Conservation (phyloP, 2,329 filamentous ascomycete species). For the Alternaria sp. region DNA sequence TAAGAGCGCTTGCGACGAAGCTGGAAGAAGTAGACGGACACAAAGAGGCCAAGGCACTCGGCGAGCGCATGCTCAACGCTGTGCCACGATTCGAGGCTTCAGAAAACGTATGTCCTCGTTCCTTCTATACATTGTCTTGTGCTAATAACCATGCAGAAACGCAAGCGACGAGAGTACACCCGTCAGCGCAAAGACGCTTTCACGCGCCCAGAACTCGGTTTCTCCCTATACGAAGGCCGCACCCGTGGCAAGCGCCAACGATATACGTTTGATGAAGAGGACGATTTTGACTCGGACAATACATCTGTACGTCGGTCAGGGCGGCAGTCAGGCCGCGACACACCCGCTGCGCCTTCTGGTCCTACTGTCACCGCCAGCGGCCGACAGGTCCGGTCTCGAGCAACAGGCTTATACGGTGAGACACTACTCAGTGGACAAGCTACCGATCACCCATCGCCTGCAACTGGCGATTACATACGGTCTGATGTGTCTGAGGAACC, state of each 20-base stretch:
- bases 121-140: background rate
- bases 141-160: constrained; percentile 68
- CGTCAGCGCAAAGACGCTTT: constrained; percentile 86
- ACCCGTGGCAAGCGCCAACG: constrained; percentile 95
- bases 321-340: constrained; percentile 74
- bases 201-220: constrained; percentile 83
- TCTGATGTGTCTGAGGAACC: constrained; percentile 56
- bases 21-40: constrained; percentile 79
- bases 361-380: constrained; percentile 82
- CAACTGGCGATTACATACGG: constrained; percentile 52
- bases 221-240: constrained; percentile 93
- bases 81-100: constrained; percentile 91
- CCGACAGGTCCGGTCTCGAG: constrained; percentile 75
- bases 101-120: constrained; percentile 69
- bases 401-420: constrained; percentile 67
- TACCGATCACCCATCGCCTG: constrained; percentile 49
- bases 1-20: constrained; percentile 76
- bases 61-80: constrained; percentile 77
- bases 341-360: constrained; percentile 71
- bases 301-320: constrained; percentile 69
- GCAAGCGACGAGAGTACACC: constrained; percentile 89
- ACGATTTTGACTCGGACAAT: constrained; percentile 73
- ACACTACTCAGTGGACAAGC: constrained; percentile 62
- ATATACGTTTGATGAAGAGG: constrained; percentile 94
- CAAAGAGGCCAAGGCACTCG: constrained; percentile 78